Percentiles rank a stretch among this genome's conserved stretches.
Conservation (phyloP, 1,139 yeast species). For the Yamadazyma kanchanaburiensis region DNA sequence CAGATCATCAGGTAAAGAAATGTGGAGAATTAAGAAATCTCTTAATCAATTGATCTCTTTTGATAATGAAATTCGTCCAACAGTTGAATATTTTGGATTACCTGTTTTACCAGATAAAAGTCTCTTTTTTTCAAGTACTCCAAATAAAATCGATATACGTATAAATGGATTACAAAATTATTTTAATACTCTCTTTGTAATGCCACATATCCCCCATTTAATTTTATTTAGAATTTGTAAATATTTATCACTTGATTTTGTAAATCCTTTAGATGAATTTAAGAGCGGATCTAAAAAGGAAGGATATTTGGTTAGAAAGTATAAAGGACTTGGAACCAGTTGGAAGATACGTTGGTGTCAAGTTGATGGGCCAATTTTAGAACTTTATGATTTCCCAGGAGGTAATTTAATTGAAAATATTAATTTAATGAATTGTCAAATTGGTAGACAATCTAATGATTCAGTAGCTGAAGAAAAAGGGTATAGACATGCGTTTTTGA, state of each 20-base stretch:
- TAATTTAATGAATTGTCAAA: constrained; percentile 49
- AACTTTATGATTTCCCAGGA: constrained; percentile 59
- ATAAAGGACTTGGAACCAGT: constrained; percentile 50
- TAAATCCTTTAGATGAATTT: constrained; percentile 60
- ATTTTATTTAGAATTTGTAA: constrained; percentile 56
- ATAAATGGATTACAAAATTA: constrained; percentile 55
- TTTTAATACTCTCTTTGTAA: constrained; percentile 55
- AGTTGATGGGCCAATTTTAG: constrained; percentile 61
- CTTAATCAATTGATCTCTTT: constrained; percentile 52
- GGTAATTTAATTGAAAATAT: constrained; percentile 59
- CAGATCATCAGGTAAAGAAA: constrained; percentile 54
- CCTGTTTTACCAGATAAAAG: constrained; percentile 62
- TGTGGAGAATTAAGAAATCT: constrained; percentile 70
- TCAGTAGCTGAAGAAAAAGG: constrained; percentile 67
- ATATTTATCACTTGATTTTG: constrained; percentile 66
- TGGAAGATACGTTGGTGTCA: constrained; percentile 81
- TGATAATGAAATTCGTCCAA: constrained; percentile 54
- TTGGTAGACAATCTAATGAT: constrained; percentile 62
- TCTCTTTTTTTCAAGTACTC: constrained; percentile 55
- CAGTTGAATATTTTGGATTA: constrained; percentile 54
- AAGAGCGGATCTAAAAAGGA: constrained; percentile 59
- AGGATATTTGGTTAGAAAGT: constrained; percentile 64
- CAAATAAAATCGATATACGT: constrained; percentile 64
- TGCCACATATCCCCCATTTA: constrained; percentile 59
- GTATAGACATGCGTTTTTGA: constrained; percentile 71